Evolutionary conservation across 2,329 filamentous ascomycete genomes (phyloP).

Genomic region (Endothia cerciana): DNA sequence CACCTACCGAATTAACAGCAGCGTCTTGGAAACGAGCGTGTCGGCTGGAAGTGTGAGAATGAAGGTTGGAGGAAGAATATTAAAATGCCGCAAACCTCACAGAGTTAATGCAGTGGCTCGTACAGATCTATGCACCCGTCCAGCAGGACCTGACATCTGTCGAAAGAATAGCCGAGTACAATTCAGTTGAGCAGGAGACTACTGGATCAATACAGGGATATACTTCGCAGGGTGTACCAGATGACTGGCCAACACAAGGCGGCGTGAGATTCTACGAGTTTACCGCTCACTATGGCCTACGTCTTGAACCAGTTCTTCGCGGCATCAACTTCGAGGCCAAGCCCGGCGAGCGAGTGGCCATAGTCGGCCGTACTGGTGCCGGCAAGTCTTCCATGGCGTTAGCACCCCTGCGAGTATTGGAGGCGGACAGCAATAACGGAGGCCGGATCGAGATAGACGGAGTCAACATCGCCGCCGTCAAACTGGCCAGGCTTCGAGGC

Average conservation of each 20-base stretch:
- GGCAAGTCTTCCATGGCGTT: conserved; percentile 28
- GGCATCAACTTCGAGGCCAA: conserved; percentile 24
- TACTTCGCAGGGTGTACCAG: conserved; percentile 12
- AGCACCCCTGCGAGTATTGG: conserved; percentile 29
- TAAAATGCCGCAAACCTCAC: conserved; percentile 32
- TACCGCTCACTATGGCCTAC: conserved; percentile 27
- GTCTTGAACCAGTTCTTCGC: conserved; percentile 27
- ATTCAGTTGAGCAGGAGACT: not conserved
- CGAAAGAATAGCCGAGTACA: conserved; percentile 12
- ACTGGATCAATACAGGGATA: no score
- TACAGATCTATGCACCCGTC: conserved; percentile 19
- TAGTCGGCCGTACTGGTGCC: conserved; percentile 24
- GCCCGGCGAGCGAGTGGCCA: conserved; percentile 24
- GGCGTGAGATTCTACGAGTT: conserved; percentile 26
- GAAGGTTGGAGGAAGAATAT: no score
- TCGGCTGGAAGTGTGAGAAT: no score
- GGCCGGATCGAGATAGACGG: conserved; percentile 26
- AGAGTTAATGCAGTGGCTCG: conserved; percentile 22
- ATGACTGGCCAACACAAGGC: conserved; percentile 27
- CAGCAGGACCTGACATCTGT: conserved; percentile 23
- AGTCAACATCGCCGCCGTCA: conserved; percentile 11
- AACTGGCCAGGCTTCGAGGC: not conserved
- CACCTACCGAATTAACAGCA: no score
- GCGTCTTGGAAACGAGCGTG: no score
- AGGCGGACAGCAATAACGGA: conserved; percentile 14